A percentile compares a stretch with the other conserved stretches of the same genome.
phyloP scores from a whole-genome alignment of 805 yeast genomes.

The Suhomyces emberorum region DNA sequence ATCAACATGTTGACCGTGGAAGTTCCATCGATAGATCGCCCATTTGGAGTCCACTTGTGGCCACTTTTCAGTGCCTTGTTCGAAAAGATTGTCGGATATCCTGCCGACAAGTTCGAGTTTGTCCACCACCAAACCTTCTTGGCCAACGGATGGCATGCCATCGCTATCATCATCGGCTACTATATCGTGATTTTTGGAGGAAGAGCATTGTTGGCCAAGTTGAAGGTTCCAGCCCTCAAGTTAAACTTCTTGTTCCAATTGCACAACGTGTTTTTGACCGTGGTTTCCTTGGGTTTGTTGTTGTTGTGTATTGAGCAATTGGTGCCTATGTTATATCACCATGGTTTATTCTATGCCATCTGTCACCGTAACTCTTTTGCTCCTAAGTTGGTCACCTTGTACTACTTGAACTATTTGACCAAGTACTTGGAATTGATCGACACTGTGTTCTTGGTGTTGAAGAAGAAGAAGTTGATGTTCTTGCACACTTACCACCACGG shows the following conservation, averaged over 20 bases:
- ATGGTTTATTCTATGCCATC: conserved; percentile 82
- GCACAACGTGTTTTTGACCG: conserved; percentile 76
- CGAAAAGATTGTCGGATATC: conserved; percentile 46
- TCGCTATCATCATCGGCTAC: conserved; percentile 40
- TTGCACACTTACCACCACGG: conserved; percentile 98
- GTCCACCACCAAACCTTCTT: conserved; percentile 62
- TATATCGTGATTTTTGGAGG: conserved; percentile 62
- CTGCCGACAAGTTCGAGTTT: conserved; percentile 68
- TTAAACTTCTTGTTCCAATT: conserved; percentile 75
- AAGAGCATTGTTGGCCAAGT: conserved; percentile 52
- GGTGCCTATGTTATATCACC: conserved; percentile 65
- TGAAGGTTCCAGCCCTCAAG: conserved; percentile 62
- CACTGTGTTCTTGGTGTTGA: conserved; percentile 86
- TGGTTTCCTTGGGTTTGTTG: conserved; percentile 62
- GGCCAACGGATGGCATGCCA: conserved; percentile 58
- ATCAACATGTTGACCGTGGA: conserved; percentile 8
- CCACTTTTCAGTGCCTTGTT: conserved; percentile 56
- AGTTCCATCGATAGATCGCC: conserved; percentile 40
- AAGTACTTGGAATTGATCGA: conserved; percentile 87
- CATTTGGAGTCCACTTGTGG: conserved; percentile 64
- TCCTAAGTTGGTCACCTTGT: conserved; percentile 74
- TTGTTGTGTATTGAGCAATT: conserved; percentile 79
- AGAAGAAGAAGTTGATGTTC: conserved; percentile 87
- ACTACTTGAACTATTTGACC: conserved; percentile 88
- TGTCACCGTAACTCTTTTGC: conserved; percentile 81